Evolutionary conservation across 495 filamentous ascomycete genomes (phyloP), one percentile per base, ranked within the genome.

Genomic region (Lasiosphaeris hirsuta): DNA sequence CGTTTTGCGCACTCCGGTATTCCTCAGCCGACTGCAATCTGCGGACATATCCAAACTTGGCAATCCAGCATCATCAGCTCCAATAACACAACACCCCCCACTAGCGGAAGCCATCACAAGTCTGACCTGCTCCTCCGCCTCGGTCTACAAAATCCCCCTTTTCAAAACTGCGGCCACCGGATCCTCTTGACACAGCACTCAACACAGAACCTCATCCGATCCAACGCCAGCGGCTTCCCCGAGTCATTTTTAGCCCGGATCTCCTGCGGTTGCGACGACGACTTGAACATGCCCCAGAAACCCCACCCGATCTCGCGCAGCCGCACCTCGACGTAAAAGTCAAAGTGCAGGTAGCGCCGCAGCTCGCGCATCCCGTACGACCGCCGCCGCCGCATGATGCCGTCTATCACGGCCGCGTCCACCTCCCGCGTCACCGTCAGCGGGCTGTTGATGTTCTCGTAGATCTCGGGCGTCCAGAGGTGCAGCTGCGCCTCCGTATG

Each of bases 391-490:
- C 17, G 41, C 36, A 62, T 42, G 30, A 65, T 54, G 39, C 34
- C 11, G 34, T 65, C 63, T 19, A 65, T 60, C 13, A 43, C 23
- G 9, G 41, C 63, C 1, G 56, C 56, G 45, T 60, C 53, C 15
- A 65, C 59, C 34, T 62, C 59, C 3, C 63, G 56, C 13, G 51
- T 62, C 13, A 65, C 35, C 42, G 59, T 65, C 9, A 60, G 30
- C n/a, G 63, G 63, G 38, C 52, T 57, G 56, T 54, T 62, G 30
- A 62, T 54, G 39, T 36, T 62, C 18, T 60, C 52, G 59, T 65
- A 65, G 48, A 65, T 65, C 57, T 65, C 63, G 17, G 63, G 63
- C 17, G 63, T 62, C 63, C 63, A 65, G 13, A 65, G 57, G 40
- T 65, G 63, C 18, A 65, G 59, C 40, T 62, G 59, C 6, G 63